Evolutionary conservation across 1,284 basidiomycete species (phyloP).

Genomic region (Phellopilus nigrolimitatus): DNA sequence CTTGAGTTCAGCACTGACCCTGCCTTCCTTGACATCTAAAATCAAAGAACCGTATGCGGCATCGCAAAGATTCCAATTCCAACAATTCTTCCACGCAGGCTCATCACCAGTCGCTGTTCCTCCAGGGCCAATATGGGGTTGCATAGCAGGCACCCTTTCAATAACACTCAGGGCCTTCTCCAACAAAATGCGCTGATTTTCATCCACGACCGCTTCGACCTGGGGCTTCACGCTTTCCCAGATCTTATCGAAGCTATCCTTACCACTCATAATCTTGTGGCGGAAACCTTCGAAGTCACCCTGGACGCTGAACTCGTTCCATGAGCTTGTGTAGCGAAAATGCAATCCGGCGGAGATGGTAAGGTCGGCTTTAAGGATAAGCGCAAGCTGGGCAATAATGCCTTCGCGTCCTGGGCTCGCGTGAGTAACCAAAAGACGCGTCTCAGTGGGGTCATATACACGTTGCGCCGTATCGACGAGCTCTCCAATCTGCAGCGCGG

Average conservation of each 20-base stretch:
- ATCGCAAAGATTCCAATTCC: slow-evolving; percentile 98
- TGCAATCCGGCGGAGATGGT: slow-evolving; percentile 94
- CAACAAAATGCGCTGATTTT: slow-evolving; percentile 83
- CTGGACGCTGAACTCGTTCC: slow-evolving; percentile 97
- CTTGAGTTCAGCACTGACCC: slow-evolving; percentile 88
- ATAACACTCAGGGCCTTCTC: slow-evolving; percentile 88
- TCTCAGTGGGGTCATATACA: slow-evolving; percentile 90
- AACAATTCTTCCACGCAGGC: slow-evolving; percentile 94
- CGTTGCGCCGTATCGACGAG: slow-evolving; percentile 96
- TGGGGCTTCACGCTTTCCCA: slow-evolving; percentile 93
- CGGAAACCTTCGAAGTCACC: slow-evolving; percentile 87
- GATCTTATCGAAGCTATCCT: slow-evolving; percentile 83
- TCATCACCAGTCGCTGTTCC: slow-evolving; percentile 64
- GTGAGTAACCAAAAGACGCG: slow-evolving; percentile 89
- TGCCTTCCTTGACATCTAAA: slow-evolving; percentile 85
- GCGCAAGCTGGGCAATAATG: slow-evolving; percentile 84
- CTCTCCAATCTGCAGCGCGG: slow-evolving; percentile 95
- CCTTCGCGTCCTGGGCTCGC: slow-evolving; percentile 92
- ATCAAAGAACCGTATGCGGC: slow-evolving; percentile 88
- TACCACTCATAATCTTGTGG: slow-evolving; percentile 74
- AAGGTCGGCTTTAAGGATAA: slow-evolving; percentile 90
- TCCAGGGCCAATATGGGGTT: slow-evolving; percentile 51
- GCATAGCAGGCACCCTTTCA: slow-evolving; percentile 69
- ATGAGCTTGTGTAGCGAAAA: slow-evolving; percentile 93
- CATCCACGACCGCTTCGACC: slow-evolving; percentile 90